phyloP scores from a whole-genome alignment of 805 yeast species.

The Candida argentea region DNA sequence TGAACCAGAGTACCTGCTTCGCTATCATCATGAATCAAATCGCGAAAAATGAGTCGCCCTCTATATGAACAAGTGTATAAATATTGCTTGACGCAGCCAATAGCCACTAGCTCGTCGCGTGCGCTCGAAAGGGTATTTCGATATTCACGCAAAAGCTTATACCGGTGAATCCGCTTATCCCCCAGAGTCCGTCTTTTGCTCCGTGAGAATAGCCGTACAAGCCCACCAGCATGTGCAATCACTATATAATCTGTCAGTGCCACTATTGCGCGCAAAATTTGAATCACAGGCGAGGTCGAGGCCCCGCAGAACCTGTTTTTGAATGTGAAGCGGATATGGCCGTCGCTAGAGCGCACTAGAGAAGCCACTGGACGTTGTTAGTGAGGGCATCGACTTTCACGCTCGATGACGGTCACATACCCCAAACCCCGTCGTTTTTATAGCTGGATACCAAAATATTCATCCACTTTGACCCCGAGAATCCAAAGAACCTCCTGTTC shows the following conservation, averaged over 20 bases:
- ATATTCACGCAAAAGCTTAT: conserved; percentile 24
- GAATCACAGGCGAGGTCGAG: conserved; percentile 6
- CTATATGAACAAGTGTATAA: conserved; percentile 23
- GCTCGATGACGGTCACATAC: conserved; percentile 6
- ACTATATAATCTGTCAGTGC: too few species aligned
- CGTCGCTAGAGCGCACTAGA: conserved; percentile 6
- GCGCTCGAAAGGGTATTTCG: conserved; percentile 14
- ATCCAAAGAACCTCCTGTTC: too few species aligned
- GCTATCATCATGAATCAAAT: conserved; percentile 26
- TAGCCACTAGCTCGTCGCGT: conserved; percentile 15
- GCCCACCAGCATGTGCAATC: conserved; percentile 16
- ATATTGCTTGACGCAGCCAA: conserved; percentile 19
- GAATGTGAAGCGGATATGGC: conserved; percentile 4
- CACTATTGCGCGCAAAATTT: too few species aligned
- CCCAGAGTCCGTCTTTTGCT: too few species aligned
- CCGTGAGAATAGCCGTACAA: conserved; percentile 20
- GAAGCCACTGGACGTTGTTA: conserved; percentile 12
- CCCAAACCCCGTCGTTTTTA: conserved; percentile 9
- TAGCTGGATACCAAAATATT: conserved; percentile 8
- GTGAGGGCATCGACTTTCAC: conserved; percentile 1
- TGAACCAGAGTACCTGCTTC: conserved; percentile 17
- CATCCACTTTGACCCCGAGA: too few species aligned
- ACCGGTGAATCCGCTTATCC: conserved; percentile 3
- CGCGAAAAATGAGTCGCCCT: conserved; percentile 26
- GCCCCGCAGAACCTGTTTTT: conserved; percentile 10